Evolutionary conservation across 768 basidiomycete species (phyloP).

Genomic region (Dioszegia crocea): DNA sequence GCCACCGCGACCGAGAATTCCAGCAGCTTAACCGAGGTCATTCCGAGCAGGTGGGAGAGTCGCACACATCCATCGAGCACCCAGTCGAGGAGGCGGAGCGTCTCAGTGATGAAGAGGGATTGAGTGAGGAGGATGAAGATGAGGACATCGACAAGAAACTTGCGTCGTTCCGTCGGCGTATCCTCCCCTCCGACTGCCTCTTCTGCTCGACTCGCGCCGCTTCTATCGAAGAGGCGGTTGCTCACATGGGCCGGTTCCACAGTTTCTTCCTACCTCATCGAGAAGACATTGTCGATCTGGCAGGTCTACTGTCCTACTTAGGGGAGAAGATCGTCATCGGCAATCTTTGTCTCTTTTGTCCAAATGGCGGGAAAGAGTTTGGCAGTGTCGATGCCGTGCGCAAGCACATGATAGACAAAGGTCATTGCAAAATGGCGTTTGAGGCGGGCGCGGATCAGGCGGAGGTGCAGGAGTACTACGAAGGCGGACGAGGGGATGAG

Average conservation of each 20-base stretch:
- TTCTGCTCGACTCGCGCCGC: constrained; percentile 66
- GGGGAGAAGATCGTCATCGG: constrained; percentile 91
- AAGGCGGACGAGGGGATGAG: constrained; percentile 66
- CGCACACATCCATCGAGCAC: background rate
- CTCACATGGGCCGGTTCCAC: constrained; percentile 81
- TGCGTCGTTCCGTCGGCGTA: constrained; percentile 49
- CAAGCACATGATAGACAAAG: constrained; percentile 92
- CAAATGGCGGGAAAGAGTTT: constrained; percentile 72
- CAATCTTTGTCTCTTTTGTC: constrained; percentile 86
- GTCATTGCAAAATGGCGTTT: constrained; percentile 92
- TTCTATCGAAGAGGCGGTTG: constrained; percentile 63
- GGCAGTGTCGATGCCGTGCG: constrained; percentile 78
- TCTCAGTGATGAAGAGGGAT: background rate
- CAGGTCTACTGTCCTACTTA: constrained; percentile 77
- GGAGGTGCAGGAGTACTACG: constrained; percentile 88
- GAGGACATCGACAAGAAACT: constrained; percentile 36
- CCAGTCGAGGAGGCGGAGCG: background rate
- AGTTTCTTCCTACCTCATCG: constrained; percentile 96
- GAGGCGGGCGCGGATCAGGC: constrained; percentile 72
- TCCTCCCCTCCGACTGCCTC: constrained; percentile 69
- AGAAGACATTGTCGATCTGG: constrained; percentile 77
- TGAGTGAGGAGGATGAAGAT: constrained; percentile 7
- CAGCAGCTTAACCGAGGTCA: background rate
- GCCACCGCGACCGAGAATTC: constrained; percentile 71
- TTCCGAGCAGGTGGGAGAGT: background rate